Evolutionary conservation across 352 stramenopile species (phyloP).

Genomic region (Pythium oligandrum): DNA sequence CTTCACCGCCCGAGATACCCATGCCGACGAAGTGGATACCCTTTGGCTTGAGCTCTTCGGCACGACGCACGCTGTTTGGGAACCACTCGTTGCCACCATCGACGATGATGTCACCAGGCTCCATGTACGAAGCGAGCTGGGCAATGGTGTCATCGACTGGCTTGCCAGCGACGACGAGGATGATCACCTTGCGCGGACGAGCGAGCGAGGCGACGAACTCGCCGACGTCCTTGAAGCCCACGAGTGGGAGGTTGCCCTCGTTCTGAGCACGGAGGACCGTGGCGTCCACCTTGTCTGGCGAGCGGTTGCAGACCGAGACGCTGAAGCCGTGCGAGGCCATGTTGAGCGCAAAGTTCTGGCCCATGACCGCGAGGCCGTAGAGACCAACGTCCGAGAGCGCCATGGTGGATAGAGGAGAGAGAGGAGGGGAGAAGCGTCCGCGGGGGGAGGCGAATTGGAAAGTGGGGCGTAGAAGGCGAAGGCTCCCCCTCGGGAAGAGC

Average conservation of each 20-base stretch:
- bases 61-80: conserved; percentile 94
- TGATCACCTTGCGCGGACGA: conserved; percentile 96
- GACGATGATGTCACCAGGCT: conserved; percentile 96
- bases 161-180: conserved; percentile 98
- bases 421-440: not conserved
- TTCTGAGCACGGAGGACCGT: conserved; percentile 93
- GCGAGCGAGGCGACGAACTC: conserved; percentile 92
- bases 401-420: conserved; percentile 25
- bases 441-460: conserved; percentile 10
- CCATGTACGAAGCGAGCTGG: conserved; percentile 81
- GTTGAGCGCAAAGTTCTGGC: conserved; percentile 99
- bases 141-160: conserved; percentile 93
- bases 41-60: conserved; percentile 90
- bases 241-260: conserved; percentile 94
- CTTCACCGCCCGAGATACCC: conserved; percentile 98
- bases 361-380: conserved; percentile 93
- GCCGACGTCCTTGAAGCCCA: conserved; percentile 89
- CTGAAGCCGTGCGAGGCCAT: conserved; percentile 97
- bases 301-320: conserved; percentile 97
- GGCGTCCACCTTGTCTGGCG: conserved; percentile 94
- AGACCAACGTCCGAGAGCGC: conserved; percentile 84
- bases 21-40: conserved; percentile 98
- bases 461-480: conserved; percentile 3
- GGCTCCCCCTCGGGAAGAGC: not conserved
- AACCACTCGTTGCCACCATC: conserved; percentile 99